These are phyloP conservation scores for Phytophthora cryptogea DNA, from an alignment of 352 stramenopile genomes.

Conservation along the genomic window DNA sequence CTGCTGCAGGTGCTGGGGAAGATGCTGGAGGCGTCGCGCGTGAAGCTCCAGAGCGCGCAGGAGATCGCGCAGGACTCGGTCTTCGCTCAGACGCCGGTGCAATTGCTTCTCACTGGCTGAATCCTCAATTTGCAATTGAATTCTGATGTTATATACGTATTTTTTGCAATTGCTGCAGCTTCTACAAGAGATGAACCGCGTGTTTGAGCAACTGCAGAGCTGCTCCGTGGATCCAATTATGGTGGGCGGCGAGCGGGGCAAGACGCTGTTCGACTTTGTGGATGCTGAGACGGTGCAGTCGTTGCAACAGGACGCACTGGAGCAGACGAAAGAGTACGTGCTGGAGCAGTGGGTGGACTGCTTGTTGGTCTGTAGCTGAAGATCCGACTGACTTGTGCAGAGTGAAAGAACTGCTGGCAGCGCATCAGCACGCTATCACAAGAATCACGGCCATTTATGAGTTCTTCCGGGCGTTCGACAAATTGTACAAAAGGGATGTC, in stretches of 20 bases:
- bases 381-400: slow-evolving; percentile 26
- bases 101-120: not conserved
- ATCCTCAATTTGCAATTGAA: not conserved
- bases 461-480: slow-evolving; percentile 71
- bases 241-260: slow-evolving; percentile 52
- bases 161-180: slow-evolving; percentile 39
- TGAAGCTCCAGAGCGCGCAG: slow-evolving; percentile 61
- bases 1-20: slow-evolving; percentile 54
- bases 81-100: slow-evolving; percentile 62
- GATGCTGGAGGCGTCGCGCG: slow-evolving; percentile 64
- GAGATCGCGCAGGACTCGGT: slow-evolving; percentile 53
- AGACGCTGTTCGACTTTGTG: slow-evolving; percentile 87
- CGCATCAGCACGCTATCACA: slow-evolving; percentile 65
- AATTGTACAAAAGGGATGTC: slow-evolving; percentile 39
- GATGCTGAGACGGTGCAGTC: slow-evolving; percentile 82
- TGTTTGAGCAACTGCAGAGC: slow-evolving; percentile 69
- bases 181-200: slow-evolving; percentile 69
- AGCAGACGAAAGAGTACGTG: slow-evolving; percentile 71
- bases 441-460: slow-evolving; percentile 64
- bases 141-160: not conserved
- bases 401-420: slow-evolving; percentile 67
- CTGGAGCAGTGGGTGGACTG: not conserved
- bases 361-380: too few species aligned
- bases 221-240: slow-evolving; percentile 59
- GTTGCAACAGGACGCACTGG: slow-evolving; percentile 73